Base-by-base conservation (phyloP, 1,139 yeast genomes). In the Scheffersomyces stambukii region DNA sequence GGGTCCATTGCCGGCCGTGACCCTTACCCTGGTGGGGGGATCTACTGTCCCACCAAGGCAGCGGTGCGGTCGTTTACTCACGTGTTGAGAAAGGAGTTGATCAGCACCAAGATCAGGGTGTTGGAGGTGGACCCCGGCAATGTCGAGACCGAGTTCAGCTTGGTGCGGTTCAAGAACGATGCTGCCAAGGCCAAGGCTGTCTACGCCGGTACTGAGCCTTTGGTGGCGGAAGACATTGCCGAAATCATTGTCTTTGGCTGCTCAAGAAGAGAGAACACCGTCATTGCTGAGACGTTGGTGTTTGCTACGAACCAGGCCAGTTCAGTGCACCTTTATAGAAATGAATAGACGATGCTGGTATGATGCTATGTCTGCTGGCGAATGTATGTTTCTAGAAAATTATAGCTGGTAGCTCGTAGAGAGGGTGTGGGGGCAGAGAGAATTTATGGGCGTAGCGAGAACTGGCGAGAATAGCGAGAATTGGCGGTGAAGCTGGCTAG, bases 1-100 rank as follows among this genome's bases (percentile, higher is more conserved):
- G 95, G 95, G 8, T 82, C 94, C 2, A 81, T 85, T 52, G 95
- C 95, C 10, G 95, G 95, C 19, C 70, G 84, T 48, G 94, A 84
- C 35, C 77, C 91, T 1, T 85, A 86, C 57, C 89, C 93, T 19
- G 86, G 81, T 29, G 95, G 95, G 25, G 75, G 85, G 8, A 79
- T 86, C 42, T 86, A 86, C 60, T 85, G 95, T 60, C 82, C 95
- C n/a, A 75, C 91, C 29, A 86, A 86, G 57, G 84, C 88, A 23
- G 85, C 91, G 13, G 75, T 86, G 18, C 72, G 78, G 40, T 81
- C 88, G 0, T 86, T 86, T 53, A 71, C 89, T 13, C 78, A 78
- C 27, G 70, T 84, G 4, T 66, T 85, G 56, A 73, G 95, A 54
- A 82, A 82, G 56, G 95, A 86, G 54, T 65, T 79, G 49, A 76